Percentiles rank a stretch among this genome's conserved stretches.
Conservation (phyloP, 805 yeast species). For the Yamadazyma endophytica region DNA sequence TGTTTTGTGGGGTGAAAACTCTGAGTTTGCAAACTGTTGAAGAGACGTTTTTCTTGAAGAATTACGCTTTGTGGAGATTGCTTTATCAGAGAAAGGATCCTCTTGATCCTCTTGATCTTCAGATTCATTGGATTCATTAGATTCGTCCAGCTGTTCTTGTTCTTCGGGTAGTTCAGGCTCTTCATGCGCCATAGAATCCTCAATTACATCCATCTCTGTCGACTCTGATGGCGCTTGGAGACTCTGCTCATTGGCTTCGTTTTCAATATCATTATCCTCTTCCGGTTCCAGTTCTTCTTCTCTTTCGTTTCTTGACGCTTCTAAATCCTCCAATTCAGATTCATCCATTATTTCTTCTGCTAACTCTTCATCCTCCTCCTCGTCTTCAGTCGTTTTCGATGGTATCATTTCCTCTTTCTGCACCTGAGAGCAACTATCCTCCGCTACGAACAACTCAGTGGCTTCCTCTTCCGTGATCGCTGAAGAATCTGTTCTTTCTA, state of each 20-base stretch:
- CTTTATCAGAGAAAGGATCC: too few relatives aligned
- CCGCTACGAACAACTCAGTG: neutral
- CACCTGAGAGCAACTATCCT: neutral
- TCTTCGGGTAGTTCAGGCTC: too few relatives aligned
- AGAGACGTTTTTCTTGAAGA: too few relatives aligned
- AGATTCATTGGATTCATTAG: too few relatives aligned
- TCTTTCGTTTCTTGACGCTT: conserved; percentile 2
- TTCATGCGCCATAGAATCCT: too few relatives aligned
- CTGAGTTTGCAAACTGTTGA: too few relatives aligned
- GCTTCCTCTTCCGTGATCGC: neutral
- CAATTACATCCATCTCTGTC: too few relatives aligned
- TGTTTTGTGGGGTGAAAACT: too few relatives aligned
- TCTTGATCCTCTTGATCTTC: too few relatives aligned
- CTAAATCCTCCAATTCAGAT: neutral
- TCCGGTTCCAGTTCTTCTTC: conserved; percentile 1
- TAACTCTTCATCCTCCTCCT: neutral
- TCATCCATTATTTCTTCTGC: conserved; percentile 1
- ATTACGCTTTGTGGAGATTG: too few relatives aligned
- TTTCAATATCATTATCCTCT: conserved; percentile 3
- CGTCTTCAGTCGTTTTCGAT: neutral
- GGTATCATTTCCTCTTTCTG: neutral
- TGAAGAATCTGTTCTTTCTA: neutral
- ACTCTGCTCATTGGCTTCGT: neutral
- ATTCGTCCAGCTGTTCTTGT: too few relatives aligned
- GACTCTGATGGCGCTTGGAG: too few relatives aligned